Evolutionary conservation across 2,329 filamentous ascomycete species (phyloP).

Genomic region (Pleurostoma richardsiae): DNA sequence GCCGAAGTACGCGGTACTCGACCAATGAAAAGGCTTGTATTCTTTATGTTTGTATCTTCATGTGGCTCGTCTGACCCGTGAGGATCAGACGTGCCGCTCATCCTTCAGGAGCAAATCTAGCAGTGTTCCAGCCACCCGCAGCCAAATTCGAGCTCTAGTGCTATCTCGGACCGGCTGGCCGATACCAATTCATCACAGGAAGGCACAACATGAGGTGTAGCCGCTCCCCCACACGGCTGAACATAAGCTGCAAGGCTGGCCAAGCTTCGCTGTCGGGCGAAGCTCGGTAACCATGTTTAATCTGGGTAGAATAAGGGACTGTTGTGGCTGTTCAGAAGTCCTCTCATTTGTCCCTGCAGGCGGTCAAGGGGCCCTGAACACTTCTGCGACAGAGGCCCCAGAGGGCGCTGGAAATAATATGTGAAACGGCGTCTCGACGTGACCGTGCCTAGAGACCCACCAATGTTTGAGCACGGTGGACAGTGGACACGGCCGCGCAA

Average conservation of each 20-base stretch:
- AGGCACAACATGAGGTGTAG: no score
- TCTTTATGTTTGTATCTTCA: not conserved
- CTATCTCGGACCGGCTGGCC: not conserved
- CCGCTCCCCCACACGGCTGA: no score
- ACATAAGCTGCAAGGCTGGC: no score
- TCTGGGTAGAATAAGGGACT: no score
- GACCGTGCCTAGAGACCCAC: conserved; percentile 18
- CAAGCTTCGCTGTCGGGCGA: no score
- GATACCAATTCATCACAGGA: not conserved
- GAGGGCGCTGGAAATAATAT: not conserved
- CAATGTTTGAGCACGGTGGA: conserved; percentile 18
- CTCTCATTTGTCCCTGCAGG: no score
- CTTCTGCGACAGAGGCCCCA: no score
- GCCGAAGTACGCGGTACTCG: not conserved
- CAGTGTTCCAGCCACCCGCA: not conserved
- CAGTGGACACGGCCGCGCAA: not conserved
- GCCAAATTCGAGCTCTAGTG: not conserved
- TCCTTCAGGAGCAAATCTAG: conserved; percentile 12
- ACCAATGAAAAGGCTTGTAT: conserved; percentile 5
- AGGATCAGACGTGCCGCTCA: conserved; percentile 11
- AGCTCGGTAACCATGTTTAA: no score
- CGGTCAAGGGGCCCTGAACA: no score
- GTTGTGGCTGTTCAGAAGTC: no score
- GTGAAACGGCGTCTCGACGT: conserved; percentile 31
- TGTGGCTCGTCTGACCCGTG: conserved; percentile 14